Percentiles rank a stretch among this genome's conserved stretches.
Evolutionary conservation across 495 filamentous ascomycete species (phyloP).

Genomic region (Penicillium psychrofluorescens): DNA sequence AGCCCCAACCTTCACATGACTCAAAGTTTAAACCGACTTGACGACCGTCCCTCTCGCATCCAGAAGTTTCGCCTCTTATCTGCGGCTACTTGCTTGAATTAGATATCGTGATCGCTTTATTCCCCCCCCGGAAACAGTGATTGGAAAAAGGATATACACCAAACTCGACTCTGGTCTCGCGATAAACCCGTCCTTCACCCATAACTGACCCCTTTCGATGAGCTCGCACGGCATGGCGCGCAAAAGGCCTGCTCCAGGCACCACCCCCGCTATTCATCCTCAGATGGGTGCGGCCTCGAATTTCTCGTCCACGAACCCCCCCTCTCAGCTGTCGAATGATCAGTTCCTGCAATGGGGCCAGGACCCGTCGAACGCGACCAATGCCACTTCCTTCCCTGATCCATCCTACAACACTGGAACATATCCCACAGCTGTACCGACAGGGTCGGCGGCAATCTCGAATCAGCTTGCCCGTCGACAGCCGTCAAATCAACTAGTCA

Average conservation of each 20-base stretch:
- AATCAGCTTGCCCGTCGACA: constrained; percentile 60
- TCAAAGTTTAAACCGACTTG: constrained; percentile 6
- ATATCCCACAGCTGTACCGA: constrained; percentile 30
- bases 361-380: constrained; percentile 28
- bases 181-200: no score
- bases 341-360: constrained; percentile 51
- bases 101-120: no score
- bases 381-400: constrained; percentile 22
- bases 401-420: constrained; percentile 34
- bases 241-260: constrained; percentile 70
- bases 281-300: constrained; percentile 30
- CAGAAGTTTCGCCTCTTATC: background rate
- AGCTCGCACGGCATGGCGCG: constrained; percentile 41
- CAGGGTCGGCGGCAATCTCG: constrained; percentile 41
- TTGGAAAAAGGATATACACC: no score
- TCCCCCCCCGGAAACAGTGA: no score
- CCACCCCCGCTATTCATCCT: constrained; percentile 49
- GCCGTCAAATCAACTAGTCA: constrained; percentile 54
- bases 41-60: constrained; percentile 2
- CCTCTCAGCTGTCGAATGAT: constrained; percentile 41
- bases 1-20: constrained; percentile 9
- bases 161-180: no score
- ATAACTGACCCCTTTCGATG: constrained; percentile 15
- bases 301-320: constrained; percentile 22
- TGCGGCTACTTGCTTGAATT: background rate